phyloP scores from a whole-genome alignment of 768 basidiomycete species.

The Coprinopsis strossmayeri region DNA sequence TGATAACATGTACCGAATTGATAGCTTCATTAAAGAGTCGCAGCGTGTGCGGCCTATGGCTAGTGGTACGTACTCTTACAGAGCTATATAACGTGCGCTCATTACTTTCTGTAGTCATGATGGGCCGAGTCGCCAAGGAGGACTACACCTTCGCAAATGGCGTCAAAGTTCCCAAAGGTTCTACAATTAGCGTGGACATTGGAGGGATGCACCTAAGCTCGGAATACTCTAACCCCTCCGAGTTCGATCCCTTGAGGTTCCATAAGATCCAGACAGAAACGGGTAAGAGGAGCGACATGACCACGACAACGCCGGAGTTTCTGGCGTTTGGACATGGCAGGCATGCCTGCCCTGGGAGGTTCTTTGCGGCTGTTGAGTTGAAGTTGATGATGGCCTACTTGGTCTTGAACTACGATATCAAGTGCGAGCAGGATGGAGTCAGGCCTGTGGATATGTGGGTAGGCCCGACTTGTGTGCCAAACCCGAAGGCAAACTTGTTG shows the following conservation, averaged over 20 bases:
- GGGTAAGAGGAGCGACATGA: conserved; percentile 19
- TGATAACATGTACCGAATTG: conserved; percentile 10
- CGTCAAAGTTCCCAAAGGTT: conserved; percentile 30
- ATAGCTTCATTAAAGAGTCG: conserved; percentile 15
- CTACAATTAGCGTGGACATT: conserved; percentile 24
- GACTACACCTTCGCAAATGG: conserved; percentile 42
- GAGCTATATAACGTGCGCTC: neutral
- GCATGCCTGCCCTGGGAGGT: conserved; percentile 23
- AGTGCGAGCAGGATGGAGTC: conserved; percentile 7
- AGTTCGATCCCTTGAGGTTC: conserved; percentile 39
- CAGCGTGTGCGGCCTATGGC: conserved; percentile 9
- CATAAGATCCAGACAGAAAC: conserved; percentile 18
- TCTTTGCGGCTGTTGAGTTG: conserved; percentile 12
- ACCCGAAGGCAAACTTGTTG: conserved; percentile 9
- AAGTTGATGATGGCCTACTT: conserved; percentile 13
- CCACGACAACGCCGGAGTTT: conserved; percentile 21
- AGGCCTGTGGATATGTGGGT: conserved; percentile 10
- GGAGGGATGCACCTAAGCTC: conserved; percentile 23
- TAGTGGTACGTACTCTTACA: conserved; percentile 3
- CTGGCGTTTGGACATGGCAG: conserved; percentile 31
- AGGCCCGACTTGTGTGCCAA: conserved; percentile 8
- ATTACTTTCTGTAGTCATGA: conserved; percentile 10
- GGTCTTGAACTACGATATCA: conserved; percentile 12
- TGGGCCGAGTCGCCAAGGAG: conserved; percentile 26
- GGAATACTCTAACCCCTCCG: conserved; percentile 24